Percentiles rank a stretch among this genome's conserved stretches.
Evolutionary conservation across 306 rosid species (phyloP).

Genomic region (Acacia crassicarpa): DNA sequence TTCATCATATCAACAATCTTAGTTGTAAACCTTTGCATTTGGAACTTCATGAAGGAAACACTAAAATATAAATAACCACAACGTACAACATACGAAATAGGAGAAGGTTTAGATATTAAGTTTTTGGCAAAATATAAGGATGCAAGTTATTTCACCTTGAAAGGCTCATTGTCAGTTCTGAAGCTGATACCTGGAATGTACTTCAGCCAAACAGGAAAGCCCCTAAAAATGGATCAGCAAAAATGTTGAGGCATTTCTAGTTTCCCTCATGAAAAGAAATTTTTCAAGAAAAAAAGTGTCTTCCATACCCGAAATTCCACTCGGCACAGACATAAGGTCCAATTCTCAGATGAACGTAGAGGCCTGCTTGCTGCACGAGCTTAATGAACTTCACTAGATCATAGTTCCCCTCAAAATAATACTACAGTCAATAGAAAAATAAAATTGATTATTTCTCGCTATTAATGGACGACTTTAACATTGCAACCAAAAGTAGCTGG

Average conservation of each 20-base stretch:
- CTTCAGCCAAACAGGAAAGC: constrained; percentile 98
- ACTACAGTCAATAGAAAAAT: constrained; percentile 44
- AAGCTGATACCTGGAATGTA: constrained; percentile 89
- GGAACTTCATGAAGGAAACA: constrained; percentile 49
- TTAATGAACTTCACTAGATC: constrained; percentile 87
- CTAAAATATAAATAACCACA: constrained; percentile 25
- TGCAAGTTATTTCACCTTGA: constrained; percentile 61
- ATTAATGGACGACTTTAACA: constrained; percentile 1
- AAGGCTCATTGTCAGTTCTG: constrained; percentile 91
- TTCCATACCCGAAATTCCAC: constrained; percentile 94
- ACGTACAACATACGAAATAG: neutral
- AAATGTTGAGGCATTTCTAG: constrained; percentile 17
- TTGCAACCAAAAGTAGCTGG: constrained; percentile 17
- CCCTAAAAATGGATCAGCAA: constrained; percentile 49
- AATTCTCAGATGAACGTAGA: constrained; percentile 85
- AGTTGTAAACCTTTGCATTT: constrained; percentile 81
- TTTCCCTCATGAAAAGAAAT: neutral
- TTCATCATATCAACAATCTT: constrained; percentile 96
- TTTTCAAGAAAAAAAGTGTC: neutral
- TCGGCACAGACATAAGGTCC: constrained; percentile 99
- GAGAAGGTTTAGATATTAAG: neutral
- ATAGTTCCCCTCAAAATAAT: constrained; percentile 88
- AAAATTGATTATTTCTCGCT: constrained; percentile 6
- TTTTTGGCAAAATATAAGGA: constrained; percentile 12
- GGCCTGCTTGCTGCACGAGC: constrained; percentile 95